Conservation (phyloP, 78 protist species). For the Dictyostelium citrinum region DNA sequence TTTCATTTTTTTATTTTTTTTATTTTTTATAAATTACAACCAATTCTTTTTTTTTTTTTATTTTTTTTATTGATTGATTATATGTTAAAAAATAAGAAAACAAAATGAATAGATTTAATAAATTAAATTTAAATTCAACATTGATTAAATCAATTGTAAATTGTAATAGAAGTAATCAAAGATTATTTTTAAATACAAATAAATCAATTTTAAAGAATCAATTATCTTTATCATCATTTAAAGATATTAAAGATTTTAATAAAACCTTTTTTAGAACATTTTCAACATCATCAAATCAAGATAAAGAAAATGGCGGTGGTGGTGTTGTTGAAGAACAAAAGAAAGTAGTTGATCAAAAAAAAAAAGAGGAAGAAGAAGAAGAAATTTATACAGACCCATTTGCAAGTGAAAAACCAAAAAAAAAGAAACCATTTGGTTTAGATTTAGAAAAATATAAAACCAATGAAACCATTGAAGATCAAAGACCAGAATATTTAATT, state of each 20-base stretch:
- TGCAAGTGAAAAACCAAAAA: not conserved
- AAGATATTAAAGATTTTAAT: not conserved
- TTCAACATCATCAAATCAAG: not conserved
- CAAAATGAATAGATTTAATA: not conserved
- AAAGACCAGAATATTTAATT: not conserved
- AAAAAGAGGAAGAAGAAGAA: not conserved
- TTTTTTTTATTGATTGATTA: not conserved
- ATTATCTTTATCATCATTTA: not conserved
- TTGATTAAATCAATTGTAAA: not conserved
- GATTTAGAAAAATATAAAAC: not conserved
- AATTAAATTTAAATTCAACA: not conserved
- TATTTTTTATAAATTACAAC: too few relatives aligned
- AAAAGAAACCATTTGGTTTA: not conserved
- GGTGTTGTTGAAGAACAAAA: too few relatives aligned
- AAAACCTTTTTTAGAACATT: not conserved
- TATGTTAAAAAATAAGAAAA: not conserved
- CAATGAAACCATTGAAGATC: not conserved
- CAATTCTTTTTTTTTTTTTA: too few relatives aligned
- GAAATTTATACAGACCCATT: not conserved
- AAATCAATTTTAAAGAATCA: not conserved
- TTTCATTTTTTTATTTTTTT: too few relatives aligned
- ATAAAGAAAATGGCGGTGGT: too few relatives aligned
- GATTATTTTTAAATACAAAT: not conserved
- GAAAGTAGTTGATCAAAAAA: too few relatives aligned
- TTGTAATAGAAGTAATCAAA: not conserved